phyloP scores from a whole-genome alignment of 352 stramenopile species.

The Globisporangium rhizosaccharum region DNA sequence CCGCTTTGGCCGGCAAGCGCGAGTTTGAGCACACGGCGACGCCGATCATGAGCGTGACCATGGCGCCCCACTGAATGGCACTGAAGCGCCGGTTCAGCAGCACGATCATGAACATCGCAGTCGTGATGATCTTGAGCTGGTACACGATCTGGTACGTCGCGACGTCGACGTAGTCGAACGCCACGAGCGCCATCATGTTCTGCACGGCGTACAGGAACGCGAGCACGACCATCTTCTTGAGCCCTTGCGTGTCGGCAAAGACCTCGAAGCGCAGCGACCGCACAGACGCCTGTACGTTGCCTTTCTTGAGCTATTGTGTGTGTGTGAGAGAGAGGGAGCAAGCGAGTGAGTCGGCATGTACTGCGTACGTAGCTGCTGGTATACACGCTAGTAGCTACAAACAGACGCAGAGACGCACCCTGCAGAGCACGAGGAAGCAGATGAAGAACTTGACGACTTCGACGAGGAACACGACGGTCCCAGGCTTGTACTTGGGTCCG shows the following conservation, averaged over 20 bases:
- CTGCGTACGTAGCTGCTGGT: no score
- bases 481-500: constrained; percentile 79
- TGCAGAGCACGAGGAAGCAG: constrained; percentile 70
- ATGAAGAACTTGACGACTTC: constrained; percentile 80
- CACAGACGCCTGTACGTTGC: constrained; percentile 45
- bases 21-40: constrained; percentile 85
- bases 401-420: constrained; percentile 12
- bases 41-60: constrained; percentile 82
- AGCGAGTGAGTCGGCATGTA: background rate
- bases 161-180: constrained; percentile 87
- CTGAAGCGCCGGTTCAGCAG: constrained; percentile 83
- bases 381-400: no score
- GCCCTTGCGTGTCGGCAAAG: constrained; percentile 64
- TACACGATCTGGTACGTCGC: constrained; percentile 89
- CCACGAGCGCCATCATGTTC: constrained; percentile 84
- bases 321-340: background rate
- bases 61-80: constrained; percentile 75
- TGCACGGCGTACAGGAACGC: constrained; percentile 84
- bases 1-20: constrained; percentile 30
- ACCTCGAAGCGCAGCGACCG: constrained; percentile 68
- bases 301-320: constrained; percentile 34
- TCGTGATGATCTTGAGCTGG: constrained; percentile 90
- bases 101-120: constrained; percentile 86
- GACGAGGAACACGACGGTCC: constrained; percentile 76
- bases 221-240: constrained; percentile 84